These are phyloP conservation scores for Ustilago hordei DNA, from an alignment of 1,284 basidiomycete species.

Conservation along the genomic window DNA sequence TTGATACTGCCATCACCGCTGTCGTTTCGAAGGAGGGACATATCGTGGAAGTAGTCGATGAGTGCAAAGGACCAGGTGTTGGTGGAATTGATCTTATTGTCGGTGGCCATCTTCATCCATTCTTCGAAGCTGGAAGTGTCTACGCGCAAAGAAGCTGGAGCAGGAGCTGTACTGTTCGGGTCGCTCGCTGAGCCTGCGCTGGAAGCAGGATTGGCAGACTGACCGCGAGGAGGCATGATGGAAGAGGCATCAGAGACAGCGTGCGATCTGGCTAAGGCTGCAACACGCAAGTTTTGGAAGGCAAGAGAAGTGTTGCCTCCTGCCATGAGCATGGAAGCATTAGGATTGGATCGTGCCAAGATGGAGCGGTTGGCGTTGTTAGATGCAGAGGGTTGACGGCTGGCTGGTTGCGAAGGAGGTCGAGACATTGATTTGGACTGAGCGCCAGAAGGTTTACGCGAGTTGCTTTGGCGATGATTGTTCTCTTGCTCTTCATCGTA, in stretches of 20 bases:
- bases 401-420: slow-evolving; percentile 28
- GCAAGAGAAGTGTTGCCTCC: slow-evolving; percentile 42
- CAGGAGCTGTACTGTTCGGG: slow-evolving; percentile 17
- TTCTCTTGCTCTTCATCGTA: slow-evolving; percentile 36
- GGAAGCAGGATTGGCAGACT: slow-evolving; percentile 16
- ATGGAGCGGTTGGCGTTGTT: slow-evolving; percentile 48
- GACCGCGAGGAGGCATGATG: slow-evolving; percentile 50
- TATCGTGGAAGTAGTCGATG: slow-evolving; percentile 99
- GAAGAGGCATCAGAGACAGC: slow-evolving; percentile 44
- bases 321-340: slow-evolving; percentile 43
- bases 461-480: slow-evolving; percentile 13
- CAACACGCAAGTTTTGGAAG: slow-evolving; percentile 47
- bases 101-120: slow-evolving; percentile 99
- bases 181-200: slow-evolving; percentile 16
- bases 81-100: slow-evolving; percentile 98
- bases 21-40: slow-evolving; percentile 82
- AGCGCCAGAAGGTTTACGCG: slow-evolving; percentile 25
- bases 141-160: slow-evolving; percentile 54
- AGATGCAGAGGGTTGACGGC: slow-evolving; percentile 36
- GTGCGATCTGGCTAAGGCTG: slow-evolving; percentile 47
- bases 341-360: slow-evolving; percentile 41
- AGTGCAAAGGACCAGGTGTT: slow-evolving; percentile 99
- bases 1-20: slow-evolving; percentile 77
- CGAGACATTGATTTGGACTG: slow-evolving; percentile 24
- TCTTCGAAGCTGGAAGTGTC: slow-evolving; percentile 76